Evolutionary conservation across 352 stramenopile species (phyloP).

Genomic region (Vaucheria bursata): DNA sequence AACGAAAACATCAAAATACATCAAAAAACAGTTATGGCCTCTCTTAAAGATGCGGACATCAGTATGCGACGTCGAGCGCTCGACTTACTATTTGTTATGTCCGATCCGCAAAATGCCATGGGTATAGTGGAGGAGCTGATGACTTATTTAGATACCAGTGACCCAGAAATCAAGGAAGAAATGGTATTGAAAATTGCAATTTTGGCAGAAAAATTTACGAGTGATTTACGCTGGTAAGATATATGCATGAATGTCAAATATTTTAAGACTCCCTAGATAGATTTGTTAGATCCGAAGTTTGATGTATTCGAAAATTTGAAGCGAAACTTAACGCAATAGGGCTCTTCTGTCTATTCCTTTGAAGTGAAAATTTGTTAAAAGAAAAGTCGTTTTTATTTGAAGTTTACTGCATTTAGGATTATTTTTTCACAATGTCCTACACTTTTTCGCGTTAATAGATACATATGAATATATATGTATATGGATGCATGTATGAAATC

Average conservation of each 20-base stretch:
- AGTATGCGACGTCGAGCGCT: conserved; percentile 71
- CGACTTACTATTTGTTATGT: conserved; percentile 96
- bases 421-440: too few species aligned
- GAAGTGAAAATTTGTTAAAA: too few species aligned
- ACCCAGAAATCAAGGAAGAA: conserved; percentile 80
- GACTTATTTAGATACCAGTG: conserved; percentile 80
- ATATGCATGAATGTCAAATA: too few species aligned
- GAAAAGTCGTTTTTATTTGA: too few species aligned
- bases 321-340: background rate
- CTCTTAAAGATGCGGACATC: conserved; percentile 44
- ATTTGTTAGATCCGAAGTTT: background rate
- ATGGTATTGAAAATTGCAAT: conserved; percentile 98
- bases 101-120: conserved; percentile 84
- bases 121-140: conserved; percentile 91
- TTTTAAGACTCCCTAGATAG: background rate
- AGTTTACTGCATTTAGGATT: too few species aligned
- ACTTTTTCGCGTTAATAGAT: too few species aligned
- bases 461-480: too few species aligned
- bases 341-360: too few species aligned
- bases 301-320: too few species aligned
- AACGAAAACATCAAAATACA: conserved; percentile 30
- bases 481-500: too few species aligned
- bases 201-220: conserved; percentile 92
- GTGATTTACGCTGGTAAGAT: conserved; percentile 73
- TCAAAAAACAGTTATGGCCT: conserved; percentile 36